These are phyloP conservation scores for Capillidium rhysosporum DNA, from an alignment of 371 early-diverging fungal genomes.

Conservation along the genomic window DNA sequence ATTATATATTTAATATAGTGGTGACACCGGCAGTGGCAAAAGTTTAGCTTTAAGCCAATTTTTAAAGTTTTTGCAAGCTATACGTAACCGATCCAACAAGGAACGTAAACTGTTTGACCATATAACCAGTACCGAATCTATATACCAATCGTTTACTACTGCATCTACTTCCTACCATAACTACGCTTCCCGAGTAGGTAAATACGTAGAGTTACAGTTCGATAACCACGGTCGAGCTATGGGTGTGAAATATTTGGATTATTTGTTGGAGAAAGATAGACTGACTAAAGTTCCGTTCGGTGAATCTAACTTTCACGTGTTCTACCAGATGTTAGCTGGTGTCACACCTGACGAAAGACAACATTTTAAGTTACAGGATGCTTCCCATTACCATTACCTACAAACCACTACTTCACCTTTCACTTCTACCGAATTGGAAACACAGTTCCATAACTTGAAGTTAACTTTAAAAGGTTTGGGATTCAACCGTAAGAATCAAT, in stretches of 20 bases:
- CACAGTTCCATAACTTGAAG: conserved; percentile 34
- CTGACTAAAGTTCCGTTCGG: conserved; percentile 28
- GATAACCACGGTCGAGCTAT: conserved; percentile 65
- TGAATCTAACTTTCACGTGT: conserved; percentile 80
- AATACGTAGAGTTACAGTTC: conserved; percentile 79
- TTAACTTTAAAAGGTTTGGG: conserved; percentile 55
- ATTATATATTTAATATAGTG: conserved; percentile 28
- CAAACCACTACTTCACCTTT: conserved; percentile 17
- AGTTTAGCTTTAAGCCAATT: conserved; percentile 39
- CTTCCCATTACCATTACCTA: conserved; percentile 26
- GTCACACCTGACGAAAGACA: conserved; percentile 28
- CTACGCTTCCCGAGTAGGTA: conserved; percentile 74
- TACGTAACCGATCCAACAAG: conserved; percentile 44
- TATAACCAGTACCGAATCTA: conserved; percentile 42
- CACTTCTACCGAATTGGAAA: background rate
- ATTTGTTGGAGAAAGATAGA: conserved; percentile 72
- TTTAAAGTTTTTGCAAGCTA: conserved; percentile 42
- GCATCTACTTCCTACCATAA: conserved; percentile 51
- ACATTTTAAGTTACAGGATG: conserved; percentile 25
- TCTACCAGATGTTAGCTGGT: conserved; percentile 60
- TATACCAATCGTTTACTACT: conserved; percentile 69
- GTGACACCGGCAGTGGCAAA: conserved; percentile 80
- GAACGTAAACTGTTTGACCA: conserved; percentile 57
- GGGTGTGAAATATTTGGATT: conserved; percentile 77
- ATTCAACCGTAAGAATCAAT: conserved; percentile 46